Percentiles rank a stretch among this genome's conserved stretches.
Conservation (phyloP, 1,284 basidiomycete species). For the Takashimella tepidaria region DNA sequence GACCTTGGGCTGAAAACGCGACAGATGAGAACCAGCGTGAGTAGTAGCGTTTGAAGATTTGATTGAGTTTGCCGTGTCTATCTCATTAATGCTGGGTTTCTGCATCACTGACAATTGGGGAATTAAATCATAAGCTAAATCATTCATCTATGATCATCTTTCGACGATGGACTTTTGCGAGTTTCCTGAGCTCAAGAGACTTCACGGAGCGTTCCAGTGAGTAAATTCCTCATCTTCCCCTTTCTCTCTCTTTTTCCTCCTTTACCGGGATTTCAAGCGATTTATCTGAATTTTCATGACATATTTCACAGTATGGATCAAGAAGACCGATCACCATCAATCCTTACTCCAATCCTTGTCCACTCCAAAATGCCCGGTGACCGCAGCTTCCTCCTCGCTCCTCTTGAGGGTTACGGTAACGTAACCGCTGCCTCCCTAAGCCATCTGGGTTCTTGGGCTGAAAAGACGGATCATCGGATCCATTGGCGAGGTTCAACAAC, state of each 20-base stretch:
- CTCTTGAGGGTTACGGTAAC: conserved; percentile 44
- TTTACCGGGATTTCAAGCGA: no score
- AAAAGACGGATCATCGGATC: conserved; percentile 43
- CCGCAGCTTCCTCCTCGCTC: conserved; percentile 41
- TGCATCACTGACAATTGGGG: not conserved
- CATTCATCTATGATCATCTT: conserved; percentile 50
- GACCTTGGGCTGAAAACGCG: conserved; percentile 36
- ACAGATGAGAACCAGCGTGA: conserved; percentile 33
- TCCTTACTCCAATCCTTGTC: conserved; percentile 43
- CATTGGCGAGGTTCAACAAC: conserved; percentile 50
- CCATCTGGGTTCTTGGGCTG: conserved; percentile 36
- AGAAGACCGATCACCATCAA: conserved; percentile 41
- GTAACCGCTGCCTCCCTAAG: conserved; percentile 31
- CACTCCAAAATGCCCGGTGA: conserved; percentile 47
- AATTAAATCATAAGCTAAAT: conserved; percentile 24
- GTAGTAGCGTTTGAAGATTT: no score
- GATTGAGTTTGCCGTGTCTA: no score
- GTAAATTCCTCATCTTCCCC: conserved; percentile 1
- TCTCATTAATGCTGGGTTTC: not conserved
- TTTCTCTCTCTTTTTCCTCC: not conserved
- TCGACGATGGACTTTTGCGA: conserved; percentile 52
- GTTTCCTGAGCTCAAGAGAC: conserved; percentile 47
- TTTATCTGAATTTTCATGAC: not conserved
- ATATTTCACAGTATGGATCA: conserved; percentile 33
- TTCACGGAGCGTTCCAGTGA: conserved; percentile 45